These are phyloP conservation scores for Starmerella geochares DNA, from an alignment of 805 yeast species.

Conservation along the genomic window DNA sequence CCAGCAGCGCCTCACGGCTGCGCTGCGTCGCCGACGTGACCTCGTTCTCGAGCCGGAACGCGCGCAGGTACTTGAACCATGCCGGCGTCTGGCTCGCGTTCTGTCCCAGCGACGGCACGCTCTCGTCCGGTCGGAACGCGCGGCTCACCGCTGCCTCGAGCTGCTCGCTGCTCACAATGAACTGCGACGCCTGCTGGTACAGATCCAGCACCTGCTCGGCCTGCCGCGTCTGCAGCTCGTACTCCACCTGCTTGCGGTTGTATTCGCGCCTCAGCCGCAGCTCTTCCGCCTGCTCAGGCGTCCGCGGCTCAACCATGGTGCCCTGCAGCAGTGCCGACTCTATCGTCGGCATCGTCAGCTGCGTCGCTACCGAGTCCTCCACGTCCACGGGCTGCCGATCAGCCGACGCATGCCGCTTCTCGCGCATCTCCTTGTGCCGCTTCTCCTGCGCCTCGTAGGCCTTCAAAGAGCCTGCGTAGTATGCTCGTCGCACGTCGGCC, in stretches of 20 bases:
- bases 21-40: neutral
- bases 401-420: slow-evolving; percentile 32
- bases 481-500: slow-evolving; percentile 62
- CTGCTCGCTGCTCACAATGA: slow-evolving; percentile 19
- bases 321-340: slow-evolving; percentile 43
- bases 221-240: slow-evolving; percentile 43
- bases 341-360: slow-evolving; percentile 69
- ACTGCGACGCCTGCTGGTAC: slow-evolving; percentile 36
- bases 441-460: slow-evolving; percentile 44
- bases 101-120: slow-evolving; percentile 13
- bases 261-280: slow-evolving; percentile 52
- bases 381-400: slow-evolving; percentile 28
- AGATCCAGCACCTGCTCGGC: slow-evolving; percentile 54
- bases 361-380: slow-evolving; percentile 38
- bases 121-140: slow-evolving; percentile 15
- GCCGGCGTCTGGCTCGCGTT: slow-evolving; percentile 16
- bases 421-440: slow-evolving; percentile 34
- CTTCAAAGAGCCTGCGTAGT: slow-evolving; percentile 51
- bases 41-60: slow-evolving; percentile 4
- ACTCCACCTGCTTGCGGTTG: slow-evolving; percentile 51
- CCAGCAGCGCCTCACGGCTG: slow-evolving; percentile 3
- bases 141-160: slow-evolving; percentile 13
- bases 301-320: slow-evolving; percentile 62
- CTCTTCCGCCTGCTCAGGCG: slow-evolving; percentile 53
- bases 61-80: slow-evolving; percentile 13